Evolutionary conservation across 176 grass and related monocot species (phyloP).

Genomic region (Secale cereale): DNA sequence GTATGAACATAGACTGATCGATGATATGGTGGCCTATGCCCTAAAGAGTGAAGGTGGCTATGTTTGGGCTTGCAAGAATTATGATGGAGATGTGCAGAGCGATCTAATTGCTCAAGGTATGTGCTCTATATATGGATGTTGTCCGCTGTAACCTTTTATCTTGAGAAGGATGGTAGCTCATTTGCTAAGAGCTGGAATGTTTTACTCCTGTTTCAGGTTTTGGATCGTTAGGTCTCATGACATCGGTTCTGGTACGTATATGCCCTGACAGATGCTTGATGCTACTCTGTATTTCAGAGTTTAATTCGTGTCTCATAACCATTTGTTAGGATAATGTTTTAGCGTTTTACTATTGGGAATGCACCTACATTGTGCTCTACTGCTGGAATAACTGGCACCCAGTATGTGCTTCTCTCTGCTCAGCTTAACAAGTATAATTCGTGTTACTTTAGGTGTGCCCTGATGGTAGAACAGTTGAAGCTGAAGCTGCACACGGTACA

Average conservation of each 20-base stretch:
- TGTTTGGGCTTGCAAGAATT: constrained; percentile 99
- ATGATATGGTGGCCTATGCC: constrained; percentile 99
- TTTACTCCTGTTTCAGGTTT: constrained; percentile 50
- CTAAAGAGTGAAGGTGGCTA: constrained; percentile 95
- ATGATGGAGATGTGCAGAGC: constrained; percentile 94
- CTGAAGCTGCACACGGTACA: constrained; percentile 85
- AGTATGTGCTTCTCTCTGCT: not conserved
- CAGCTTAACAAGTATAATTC: not conserved
- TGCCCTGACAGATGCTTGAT: not conserved
- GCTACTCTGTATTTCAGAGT: not conserved
- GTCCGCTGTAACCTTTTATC: not conserved
- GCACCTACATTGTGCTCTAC: not conserved
- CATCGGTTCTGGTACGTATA: constrained; percentile 60
- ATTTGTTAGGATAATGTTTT: not conserved
- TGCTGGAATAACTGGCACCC: not conserved
- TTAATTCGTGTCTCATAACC: not conserved
- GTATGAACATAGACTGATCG: constrained; percentile 96
- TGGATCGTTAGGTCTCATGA: constrained; percentile 76
- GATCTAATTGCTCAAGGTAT: constrained; percentile 91
- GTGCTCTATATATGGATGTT: not conserved
- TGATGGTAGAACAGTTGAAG: constrained; percentile 76
- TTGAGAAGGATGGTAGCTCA: not conserved
- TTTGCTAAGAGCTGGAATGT: not conserved
- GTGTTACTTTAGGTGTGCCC: constrained; percentile 51
- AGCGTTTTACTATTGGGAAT: not conserved